phyloP scores from a whole-genome alignment of 495 filamentous ascomycete genomes.

The Talaromyces stipitatus region DNA sequence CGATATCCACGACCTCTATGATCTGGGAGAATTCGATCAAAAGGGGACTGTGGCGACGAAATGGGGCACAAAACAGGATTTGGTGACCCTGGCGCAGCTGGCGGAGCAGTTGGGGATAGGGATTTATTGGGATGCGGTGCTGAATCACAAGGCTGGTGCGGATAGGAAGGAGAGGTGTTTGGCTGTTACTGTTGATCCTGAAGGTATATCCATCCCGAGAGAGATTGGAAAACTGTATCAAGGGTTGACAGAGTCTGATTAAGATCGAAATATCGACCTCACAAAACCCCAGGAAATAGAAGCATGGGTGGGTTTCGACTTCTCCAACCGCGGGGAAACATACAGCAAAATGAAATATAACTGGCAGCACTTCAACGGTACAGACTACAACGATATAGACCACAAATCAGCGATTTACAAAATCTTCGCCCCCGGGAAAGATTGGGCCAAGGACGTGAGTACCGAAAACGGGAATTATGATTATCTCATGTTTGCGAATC shows the following conservation, averaged over 20 bases:
- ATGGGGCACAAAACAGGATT: slow-evolving; percentile 62
- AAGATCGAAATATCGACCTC: slow-evolving; percentile 49
- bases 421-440: slow-evolving; percentile 54
- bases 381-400: slow-evolving; percentile 57
- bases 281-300: slow-evolving; percentile 55
- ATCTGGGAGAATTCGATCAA: slow-evolving; percentile 71
- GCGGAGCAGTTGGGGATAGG: slow-evolving; percentile 49
- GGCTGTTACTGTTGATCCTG: slow-evolving; percentile 54
- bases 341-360: slow-evolving; percentile 59
- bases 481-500: slow-evolving; percentile 60
- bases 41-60: slow-evolving; percentile 58
- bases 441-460: slow-evolving; percentile 60
- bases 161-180: slow-evolving; percentile 53
- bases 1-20: slow-evolving; percentile 70
- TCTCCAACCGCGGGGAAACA: slow-evolving; percentile 48
- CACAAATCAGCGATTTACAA: slow-evolving; percentile 59
- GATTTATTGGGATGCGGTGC: slow-evolving; percentile 66
- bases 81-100: slow-evolving; percentile 42
- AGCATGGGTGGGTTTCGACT: slow-evolving; percentile 62
- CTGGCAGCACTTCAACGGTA: slow-evolving; percentile 64
- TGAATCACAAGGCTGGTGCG: slow-evolving; percentile 70
- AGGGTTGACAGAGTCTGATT: too few relatives aligned
- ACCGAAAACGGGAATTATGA: slow-evolving; percentile 65
- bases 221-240: too few relatives aligned
- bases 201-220: slow-evolving; percentile 20